Evolutionary conservation across 1,139 yeast genomes (phyloP), one percentile per base, ranked within the genome.

Genomic region (Yamadazyma buinensis): DNA sequence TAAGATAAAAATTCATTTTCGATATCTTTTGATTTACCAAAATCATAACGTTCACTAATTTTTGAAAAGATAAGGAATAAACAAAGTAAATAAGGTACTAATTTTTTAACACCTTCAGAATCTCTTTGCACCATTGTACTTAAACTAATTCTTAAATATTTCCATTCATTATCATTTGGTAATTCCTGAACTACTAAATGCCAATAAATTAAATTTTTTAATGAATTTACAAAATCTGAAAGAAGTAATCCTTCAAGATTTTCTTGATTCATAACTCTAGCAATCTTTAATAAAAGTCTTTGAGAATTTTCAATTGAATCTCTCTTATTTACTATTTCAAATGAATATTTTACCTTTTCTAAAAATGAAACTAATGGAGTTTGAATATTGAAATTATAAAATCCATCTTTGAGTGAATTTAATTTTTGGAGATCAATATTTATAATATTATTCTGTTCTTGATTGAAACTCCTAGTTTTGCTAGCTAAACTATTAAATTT

Each of bases 161-260:
- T 46, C 52, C 52, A 52, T 26, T 36, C 44, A 4, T 18, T 11
- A 10, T 26, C 29, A 11, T 11, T 27, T 5, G 67, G 57, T 3
- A 44, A 37, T 26, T 55, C 57, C 37, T 67, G 72, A 3, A 54
- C 18, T 9, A 60, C 55, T 22, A 68, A 46, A 21, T 44, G 38
- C 74, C 74, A 68, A 31, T 52, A 49, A 4, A 61, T 44, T 7
- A 67, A 31, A 0, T 49, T 51, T 22, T 50, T 46, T 2, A 64
- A 27, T 3, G 59, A 48, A 0, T 41, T 37, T 23, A 52, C 50
- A 3, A 58, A 28, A 15, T 49, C 55, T 1, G 39, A 35, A 18
- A 17, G 23, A 5, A 15, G 15, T 13, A 14, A 2, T 10, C 12
- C 10, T 26, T 23, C 20, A 15, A 34, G 19, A 6, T 25, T 30